Evolutionary conservation across 208 protist genomes (phyloP).

Genomic region (Strigomonas culicis): DNA sequence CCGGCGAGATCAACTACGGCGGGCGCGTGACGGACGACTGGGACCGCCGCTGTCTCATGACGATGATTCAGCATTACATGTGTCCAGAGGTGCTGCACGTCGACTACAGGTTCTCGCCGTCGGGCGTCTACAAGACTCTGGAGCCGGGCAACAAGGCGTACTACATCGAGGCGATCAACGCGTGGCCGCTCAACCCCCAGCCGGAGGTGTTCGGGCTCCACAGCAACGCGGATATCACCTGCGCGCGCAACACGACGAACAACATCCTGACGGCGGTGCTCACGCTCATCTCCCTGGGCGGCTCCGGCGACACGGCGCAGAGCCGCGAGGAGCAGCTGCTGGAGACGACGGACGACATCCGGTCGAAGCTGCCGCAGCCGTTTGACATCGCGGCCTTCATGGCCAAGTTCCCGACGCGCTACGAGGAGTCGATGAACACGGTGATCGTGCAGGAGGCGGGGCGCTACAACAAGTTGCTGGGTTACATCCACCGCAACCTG

Average conservation of each 20-base stretch:
- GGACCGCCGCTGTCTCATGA: conserved; percentile 94
- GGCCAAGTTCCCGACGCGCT: conserved; percentile 87
- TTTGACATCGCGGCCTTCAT: conserved; percentile 85
- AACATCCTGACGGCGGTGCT: conserved; percentile 83
- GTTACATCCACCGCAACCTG: conserved; percentile 84
- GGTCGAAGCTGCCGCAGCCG: conserved; percentile 71
- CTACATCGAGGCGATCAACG: conserved; percentile 86
- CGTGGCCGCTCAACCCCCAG: conserved; percentile 92
- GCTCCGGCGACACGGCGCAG: conserved; percentile 29
- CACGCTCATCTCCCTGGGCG: conserved; percentile 70
- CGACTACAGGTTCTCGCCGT: conserved; percentile 89
- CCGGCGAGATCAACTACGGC: conserved; percentile 96
- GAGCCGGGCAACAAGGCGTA: conserved; percentile 78
- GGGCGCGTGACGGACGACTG: conserved; percentile 97
- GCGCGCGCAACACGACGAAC: conserved; percentile 81
- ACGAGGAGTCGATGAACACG: conserved; percentile 95
- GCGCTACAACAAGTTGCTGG: conserved; percentile 94
- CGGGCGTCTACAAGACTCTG: conserved; percentile 87
- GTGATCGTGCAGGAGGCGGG: conserved; percentile 93
- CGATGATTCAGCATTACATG: conserved; percentile 94
- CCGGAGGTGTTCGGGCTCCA: conserved; percentile 97
- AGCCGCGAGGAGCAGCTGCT: conserved; percentile 69
- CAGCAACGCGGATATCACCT: conserved; percentile 97
- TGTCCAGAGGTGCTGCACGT: conserved; percentile 78
- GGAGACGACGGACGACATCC: conserved; percentile 78